A percentile compares a stretch with the other conserved stretches of the same genome.
These are phyloP conservation scores for Mycena vitilis DNA, from an alignment of 768 basidiomycete species.

Conservation along the genomic window DNA sequence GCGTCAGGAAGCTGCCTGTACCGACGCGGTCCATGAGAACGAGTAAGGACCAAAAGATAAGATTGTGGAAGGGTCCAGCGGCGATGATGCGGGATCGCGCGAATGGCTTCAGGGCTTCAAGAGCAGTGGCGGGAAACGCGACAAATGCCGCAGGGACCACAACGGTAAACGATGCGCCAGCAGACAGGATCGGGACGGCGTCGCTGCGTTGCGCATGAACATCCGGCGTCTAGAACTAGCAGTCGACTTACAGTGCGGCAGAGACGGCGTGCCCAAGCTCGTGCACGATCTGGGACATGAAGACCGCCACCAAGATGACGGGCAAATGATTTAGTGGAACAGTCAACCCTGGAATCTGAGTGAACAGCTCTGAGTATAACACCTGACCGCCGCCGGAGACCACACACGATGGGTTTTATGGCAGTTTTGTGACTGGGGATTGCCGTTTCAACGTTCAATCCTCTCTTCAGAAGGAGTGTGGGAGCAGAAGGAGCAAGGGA, in stretches of 20 bases:
- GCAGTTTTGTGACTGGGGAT: constrained; percentile 14
- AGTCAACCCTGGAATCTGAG: constrained; percentile 85
- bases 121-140: constrained; percentile 58
- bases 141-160: constrained; percentile 83
- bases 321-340: constrained; percentile 81
- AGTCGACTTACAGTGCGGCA: constrained; percentile 72
- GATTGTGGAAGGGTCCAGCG: constrained; percentile 85
- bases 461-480: constrained; percentile 31
- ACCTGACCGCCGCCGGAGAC: neutral
- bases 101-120: constrained; percentile 52
- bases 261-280: constrained; percentile 84
- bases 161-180: constrained; percentile 71
- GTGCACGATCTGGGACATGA: constrained; percentile 77
- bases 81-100: constrained; percentile 72
- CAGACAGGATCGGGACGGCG: constrained; percentile 67
- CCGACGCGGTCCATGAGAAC: constrained; percentile 49
- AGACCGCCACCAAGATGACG: constrained; percentile 69
- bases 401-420: constrained; percentile 50
- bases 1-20: constrained; percentile 43
- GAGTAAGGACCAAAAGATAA: constrained; percentile 67
- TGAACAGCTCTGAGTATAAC: constrained; percentile 10
- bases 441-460: constrained; percentile 24
- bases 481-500: constrained; percentile 22
- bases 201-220: constrained; percentile 57
- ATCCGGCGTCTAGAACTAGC: neutral